These are phyloP conservation scores for Agaricus blazei DNA, from an alignment of 768 basidiomycete species.

Conservation along the genomic window DNA sequence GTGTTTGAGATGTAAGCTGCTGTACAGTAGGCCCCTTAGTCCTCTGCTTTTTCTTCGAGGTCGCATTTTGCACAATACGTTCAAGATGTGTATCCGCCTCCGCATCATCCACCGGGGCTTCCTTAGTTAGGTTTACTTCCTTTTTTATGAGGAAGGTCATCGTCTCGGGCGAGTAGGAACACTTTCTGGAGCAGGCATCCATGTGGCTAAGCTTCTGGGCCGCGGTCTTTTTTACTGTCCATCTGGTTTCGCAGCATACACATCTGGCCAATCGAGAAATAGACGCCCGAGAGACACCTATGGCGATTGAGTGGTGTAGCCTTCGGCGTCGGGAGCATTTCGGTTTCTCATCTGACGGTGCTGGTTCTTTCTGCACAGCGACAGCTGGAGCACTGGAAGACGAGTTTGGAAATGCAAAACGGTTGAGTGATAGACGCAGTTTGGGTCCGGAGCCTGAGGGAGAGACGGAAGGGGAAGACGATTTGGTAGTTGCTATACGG, in stretches of 20 bases:
- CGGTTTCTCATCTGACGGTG: not conserved
- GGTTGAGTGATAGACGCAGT: not conserved
- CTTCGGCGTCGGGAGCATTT: not conserved
- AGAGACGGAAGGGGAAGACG: not conserved
- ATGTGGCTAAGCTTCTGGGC: constrained; percentile 66
- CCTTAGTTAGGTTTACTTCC: constrained; percentile 31
- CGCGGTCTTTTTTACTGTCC: constrained; percentile 66
- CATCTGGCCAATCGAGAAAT: constrained; percentile 35
- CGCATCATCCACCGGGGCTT: constrained; percentile 13
- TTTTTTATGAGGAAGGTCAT: constrained; percentile 45
- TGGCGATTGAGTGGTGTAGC: not conserved
- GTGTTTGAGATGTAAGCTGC: constrained; percentile 38
- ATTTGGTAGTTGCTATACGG: not conserved
- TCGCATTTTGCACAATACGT: constrained; percentile 41
- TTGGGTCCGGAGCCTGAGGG: not conserved
- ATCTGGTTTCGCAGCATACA: constrained; percentile 56
- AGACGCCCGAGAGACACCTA: not conserved
- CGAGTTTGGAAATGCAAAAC: not conserved
- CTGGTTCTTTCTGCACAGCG: not conserved
- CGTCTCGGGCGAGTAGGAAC: constrained; percentile 47
- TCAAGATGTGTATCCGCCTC: constrained; percentile 43
- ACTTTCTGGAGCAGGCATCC: constrained; percentile 61
- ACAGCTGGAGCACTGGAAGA: not conserved
- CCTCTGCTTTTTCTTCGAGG: constrained; percentile 40
- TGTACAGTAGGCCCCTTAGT: constrained; percentile 35